phyloP scores from a whole-genome alignment of 768 basidiomycete species.

The Hysterangium stoloniferum region DNA sequence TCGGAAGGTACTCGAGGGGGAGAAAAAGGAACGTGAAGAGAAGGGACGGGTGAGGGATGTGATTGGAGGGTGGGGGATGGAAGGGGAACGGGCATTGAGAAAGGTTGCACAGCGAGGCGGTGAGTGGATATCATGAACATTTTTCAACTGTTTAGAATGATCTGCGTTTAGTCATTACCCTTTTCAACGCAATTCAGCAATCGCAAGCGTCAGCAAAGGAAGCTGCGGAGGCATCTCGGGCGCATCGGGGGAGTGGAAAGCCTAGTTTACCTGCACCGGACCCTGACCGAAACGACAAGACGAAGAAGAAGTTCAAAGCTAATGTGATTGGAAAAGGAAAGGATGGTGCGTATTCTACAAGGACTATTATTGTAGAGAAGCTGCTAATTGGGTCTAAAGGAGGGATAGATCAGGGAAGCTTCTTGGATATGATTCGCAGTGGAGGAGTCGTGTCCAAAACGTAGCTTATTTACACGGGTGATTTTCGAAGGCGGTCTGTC shows the following conservation, averaged over 20 bases:
- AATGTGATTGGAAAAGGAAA: slow-evolving; percentile 47
- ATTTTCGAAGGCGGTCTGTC: no score
- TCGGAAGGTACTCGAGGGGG: slow-evolving; percentile 36
- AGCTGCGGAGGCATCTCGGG: slow-evolving; percentile 51
- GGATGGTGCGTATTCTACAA: slow-evolving; percentile 29
- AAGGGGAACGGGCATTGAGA: slow-evolving; percentile 20
- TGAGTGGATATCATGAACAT: slow-evolving; percentile 3
- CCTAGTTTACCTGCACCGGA: slow-evolving; percentile 62
- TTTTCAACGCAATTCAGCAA: slow-evolving; percentile 83
- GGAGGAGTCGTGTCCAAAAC: slow-evolving; percentile 72
- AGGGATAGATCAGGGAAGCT: slow-evolving; percentile 59
- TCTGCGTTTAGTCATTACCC: slow-evolving; percentile 60
- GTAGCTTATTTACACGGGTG: no score
- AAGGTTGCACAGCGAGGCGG: slow-evolving; percentile 22
- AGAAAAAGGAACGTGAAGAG: slow-evolving; percentile 21
- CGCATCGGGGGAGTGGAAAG: slow-evolving; percentile 62
- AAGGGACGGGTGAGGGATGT: slow-evolving; percentile 18
- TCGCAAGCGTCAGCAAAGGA: slow-evolving; percentile 53
- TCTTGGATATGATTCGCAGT: slow-evolving; percentile 77
- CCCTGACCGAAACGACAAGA: slow-evolving; percentile 40
- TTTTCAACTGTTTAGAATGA: background rate
- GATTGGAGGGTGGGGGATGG: slow-evolving; percentile 23
- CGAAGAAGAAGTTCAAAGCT: slow-evolving; percentile 30
- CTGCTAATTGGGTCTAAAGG: no score
- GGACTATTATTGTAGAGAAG: background rate